Evolutionary conservation across 768 basidiomycete genomes (phyloP), one percentile per base, ranked within the genome.

Genomic region (Pleurotus salmoneostramineus): DNA sequence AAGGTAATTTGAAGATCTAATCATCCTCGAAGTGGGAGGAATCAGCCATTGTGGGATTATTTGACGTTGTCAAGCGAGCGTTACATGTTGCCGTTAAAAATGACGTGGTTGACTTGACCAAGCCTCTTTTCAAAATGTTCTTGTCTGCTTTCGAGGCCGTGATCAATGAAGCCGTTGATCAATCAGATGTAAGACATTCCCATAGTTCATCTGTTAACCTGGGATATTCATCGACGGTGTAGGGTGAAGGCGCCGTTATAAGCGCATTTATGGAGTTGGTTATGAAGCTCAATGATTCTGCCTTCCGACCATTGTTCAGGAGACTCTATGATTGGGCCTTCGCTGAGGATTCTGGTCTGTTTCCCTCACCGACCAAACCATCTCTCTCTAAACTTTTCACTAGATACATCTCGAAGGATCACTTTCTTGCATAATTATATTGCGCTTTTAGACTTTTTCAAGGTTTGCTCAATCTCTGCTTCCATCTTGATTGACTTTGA

Each of bases 311-410:
- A 0, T 74, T 98, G 12, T 96, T 98, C 82, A 85, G 94, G 56
- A 86, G 87, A 56, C 71, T 95, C 58, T 94, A 92, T 65, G 97
- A 99, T 68, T 99, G 97, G 97, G 94, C 94, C 0, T 95, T 95
- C 64, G 81, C 79, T 1, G 75, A 77, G 58, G 80, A 79, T 32
- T 65, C 66, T 27, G 71, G 85, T 86, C 64, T 34, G 77, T 70
- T 27, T 27, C 21, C 21, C 3, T 6, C 14, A 17, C 27, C 14
- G 7, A 50, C n/a, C 35, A 12, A 31, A 11, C 15, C 27, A 40
- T 0, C 27, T 31, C 11, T 6, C 27, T 45, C 3, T 58, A n/a
- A 3, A 50, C n/a, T 36, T 36, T 42, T 43, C 45, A 74, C 69
- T 60, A 58, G 72, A 72, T 12, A 68, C 73, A 6, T 73, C 77